Evolutionary conservation across 2,329 filamentous ascomycete genomes (phyloP).

Genomic region (Parastagonospora nodorum): DNA sequence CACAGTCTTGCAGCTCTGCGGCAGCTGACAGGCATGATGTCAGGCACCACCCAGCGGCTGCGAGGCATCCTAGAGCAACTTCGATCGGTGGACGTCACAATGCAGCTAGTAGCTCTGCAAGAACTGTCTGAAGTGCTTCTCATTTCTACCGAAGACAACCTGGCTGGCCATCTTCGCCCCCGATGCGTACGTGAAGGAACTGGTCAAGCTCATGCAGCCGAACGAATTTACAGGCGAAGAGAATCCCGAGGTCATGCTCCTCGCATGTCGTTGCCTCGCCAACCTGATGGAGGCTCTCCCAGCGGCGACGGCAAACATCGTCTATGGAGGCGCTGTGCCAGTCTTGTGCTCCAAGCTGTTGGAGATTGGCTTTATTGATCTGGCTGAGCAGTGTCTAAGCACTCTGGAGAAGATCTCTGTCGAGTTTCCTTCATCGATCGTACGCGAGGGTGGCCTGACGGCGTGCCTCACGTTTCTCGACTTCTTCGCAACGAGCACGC

Average conservation of each 20-base stretch:
- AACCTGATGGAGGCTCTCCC: constrained; percentile 98
- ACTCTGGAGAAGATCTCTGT: constrained; percentile 97
- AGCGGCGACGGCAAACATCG: constrained; percentile 89
- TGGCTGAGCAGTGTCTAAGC: constrained; percentile 95
- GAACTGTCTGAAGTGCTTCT: constrained; percentile 92
- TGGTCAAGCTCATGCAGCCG: constrained; percentile 89
- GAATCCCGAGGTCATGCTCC: constrained; percentile 95
- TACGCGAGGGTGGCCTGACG: constrained; percentile 90
- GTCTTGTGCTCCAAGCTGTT: constrained; percentile 92
- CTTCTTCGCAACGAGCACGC: constrained; percentile 96
- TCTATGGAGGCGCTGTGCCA: constrained; percentile 95
- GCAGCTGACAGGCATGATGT: constrained; percentile 86
- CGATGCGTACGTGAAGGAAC: constrained; percentile 92
- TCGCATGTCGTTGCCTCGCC: constrained; percentile 92
- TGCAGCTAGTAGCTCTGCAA: constrained; percentile 90
- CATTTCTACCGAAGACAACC: constrained; percentile 94
- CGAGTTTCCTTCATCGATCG: constrained; percentile 93
- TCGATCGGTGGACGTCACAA: constrained; percentile 79
- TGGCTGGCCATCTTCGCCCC: constrained; percentile 94
- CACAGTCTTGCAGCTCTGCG: constrained; percentile 74
- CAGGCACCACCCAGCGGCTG: constrained; percentile 77
- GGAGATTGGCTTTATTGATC: constrained; percentile 95
- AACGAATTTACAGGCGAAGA: constrained; percentile 84
- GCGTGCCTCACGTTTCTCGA: constrained; percentile 96
- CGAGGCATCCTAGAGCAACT: constrained; percentile 66